Conservation (phyloP, 805 yeast genomes). For the Metschnikowia bowlesiae region DNA sequence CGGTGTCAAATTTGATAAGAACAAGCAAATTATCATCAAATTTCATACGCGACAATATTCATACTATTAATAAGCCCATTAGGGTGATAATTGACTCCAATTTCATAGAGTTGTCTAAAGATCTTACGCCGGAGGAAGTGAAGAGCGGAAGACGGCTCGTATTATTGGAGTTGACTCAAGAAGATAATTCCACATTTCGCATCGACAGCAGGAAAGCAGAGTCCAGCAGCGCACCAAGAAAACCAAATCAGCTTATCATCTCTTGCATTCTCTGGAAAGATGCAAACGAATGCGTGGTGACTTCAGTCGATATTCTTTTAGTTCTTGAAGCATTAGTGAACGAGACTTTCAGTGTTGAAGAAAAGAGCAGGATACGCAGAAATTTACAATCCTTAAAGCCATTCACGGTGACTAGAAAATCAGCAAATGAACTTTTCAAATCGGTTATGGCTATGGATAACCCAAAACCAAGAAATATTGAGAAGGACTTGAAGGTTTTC, state of each 20-base stretch:
- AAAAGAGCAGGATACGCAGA: conserved; percentile 64
- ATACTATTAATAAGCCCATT: conserved; percentile 25
- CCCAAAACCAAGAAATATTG: conserved; percentile 67
- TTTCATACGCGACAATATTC: conserved; percentile 14
- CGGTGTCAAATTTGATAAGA: conserved; percentile 8
- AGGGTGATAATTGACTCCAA: conserved; percentile 27
- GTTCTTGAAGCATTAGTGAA: conserved; percentile 55
- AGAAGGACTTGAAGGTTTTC: conserved; percentile 66
- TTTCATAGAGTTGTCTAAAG: conserved; percentile 31
- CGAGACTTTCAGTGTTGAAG: conserved; percentile 56
- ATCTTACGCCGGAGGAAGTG: conserved; percentile 47
- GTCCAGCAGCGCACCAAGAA: conserved; percentile 36
- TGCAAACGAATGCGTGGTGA: conserved; percentile 45
- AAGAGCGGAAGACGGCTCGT: conserved; percentile 45
- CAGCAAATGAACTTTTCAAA: conserved; percentile 21
- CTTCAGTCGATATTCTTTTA: conserved; percentile 60
- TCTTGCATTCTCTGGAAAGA: conserved; percentile 59
- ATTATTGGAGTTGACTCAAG: conserved; percentile 32
- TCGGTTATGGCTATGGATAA: conserved; percentile 54
- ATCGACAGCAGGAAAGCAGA: conserved; percentile 6
- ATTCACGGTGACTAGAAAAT: conserved; percentile 48
- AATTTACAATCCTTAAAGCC: conserved; percentile 64
- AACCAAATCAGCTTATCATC: conserved; percentile 42
- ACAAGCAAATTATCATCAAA: conserved; percentile 17
- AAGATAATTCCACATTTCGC: conserved; percentile 16